phyloP scores from a whole-genome alignment of 441 rosid genomes.

The Sinapis alba region DNA sequence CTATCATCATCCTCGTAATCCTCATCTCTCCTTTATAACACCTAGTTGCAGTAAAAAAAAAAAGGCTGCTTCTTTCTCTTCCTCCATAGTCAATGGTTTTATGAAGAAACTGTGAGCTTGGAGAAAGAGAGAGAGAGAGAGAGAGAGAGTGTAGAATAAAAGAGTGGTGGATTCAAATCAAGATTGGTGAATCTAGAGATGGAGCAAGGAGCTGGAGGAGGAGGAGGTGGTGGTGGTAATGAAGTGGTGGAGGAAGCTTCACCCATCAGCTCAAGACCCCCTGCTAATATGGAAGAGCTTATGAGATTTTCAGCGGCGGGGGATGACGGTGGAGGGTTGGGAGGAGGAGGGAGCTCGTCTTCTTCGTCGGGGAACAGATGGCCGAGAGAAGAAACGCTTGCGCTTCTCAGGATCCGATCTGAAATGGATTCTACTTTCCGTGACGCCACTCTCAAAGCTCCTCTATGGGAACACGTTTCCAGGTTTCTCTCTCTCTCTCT shows the following conservation, averaged over 20 bases:
- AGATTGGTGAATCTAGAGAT: slow-evolving; percentile 55
- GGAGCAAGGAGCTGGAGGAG: slow-evolving; percentile 57
- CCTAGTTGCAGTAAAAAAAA: slow-evolving; percentile 34
- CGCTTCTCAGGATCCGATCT: slow-evolving; percentile 78
- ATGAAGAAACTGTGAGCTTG: slow-evolving; percentile 22
- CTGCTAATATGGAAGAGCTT: slow-evolving; percentile 64
- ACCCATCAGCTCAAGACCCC: slow-evolving; percentile 85
- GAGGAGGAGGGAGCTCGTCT: slow-evolving; percentile 42
- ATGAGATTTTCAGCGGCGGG: slow-evolving; percentile 50
- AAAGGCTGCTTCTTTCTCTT: slow-evolving; percentile 26
- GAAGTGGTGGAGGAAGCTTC: slow-evolving; percentile 80
- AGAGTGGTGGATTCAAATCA: slow-evolving; percentile 6
- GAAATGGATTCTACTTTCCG: slow-evolving; percentile 82
- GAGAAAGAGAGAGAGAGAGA: slow-evolving; percentile 12
- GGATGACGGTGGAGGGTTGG: slow-evolving; percentile 44
- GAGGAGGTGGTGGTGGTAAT: slow-evolving; percentile 38
- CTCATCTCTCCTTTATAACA: slow-evolving; percentile 49
- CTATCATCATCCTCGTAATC: slow-evolving; percentile 67
- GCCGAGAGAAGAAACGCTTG: slow-evolving; percentile 84
- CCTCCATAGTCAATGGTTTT: slow-evolving; percentile 21
- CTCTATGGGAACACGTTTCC: slow-evolving; percentile 88
- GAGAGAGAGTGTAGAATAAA: background rate
- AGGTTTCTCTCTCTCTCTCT: slow-evolving; percentile 47
- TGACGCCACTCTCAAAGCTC: slow-evolving; percentile 80
- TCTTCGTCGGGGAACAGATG: slow-evolving; percentile 68